Base-by-base conservation (phyloP, 768 basidiomycete species). In the Clitopilus passeckerianus region DNA sequence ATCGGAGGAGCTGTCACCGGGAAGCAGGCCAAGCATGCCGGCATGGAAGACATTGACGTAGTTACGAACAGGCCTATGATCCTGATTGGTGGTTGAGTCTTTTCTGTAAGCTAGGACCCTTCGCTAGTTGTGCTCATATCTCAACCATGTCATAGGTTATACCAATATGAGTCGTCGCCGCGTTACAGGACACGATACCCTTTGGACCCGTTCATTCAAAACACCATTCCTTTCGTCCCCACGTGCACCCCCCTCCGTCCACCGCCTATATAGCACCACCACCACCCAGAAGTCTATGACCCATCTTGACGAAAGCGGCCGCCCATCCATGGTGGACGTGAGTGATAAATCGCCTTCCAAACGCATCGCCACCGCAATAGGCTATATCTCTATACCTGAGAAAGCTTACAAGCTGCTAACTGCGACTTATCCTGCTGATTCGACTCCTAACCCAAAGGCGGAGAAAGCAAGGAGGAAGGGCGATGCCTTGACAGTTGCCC, bases 81-180 rank as follows among this genome's bases (percentile, higher is more conserved):
- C 63, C 76, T 92, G 61, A 95, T 95, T 72, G 94, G 93, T 74
- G 93, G 93, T 87, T 95, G 83, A 90, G 83, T 84, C 68, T 71
- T 70, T 61, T 68, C 68, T 68, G 46, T 50, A 50, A 50, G 46
- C 46, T 50, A 10, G 12, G 46, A 18, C 12, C 7, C 12, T 4
- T 9, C 46, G 22, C 10, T 22, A 5, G 22, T 20, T 22, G 10
- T 12, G 22, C 46, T 50, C 46, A 50, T 50, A 20, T n/a, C 22
- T 50, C 22, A 50, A 50, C 20, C 46, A 23, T 50, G 22, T 50
- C 20, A 18, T 23, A 50, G 46, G 46, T 10, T 18, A 50, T 50
- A 18, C 18, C 16, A 22, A 50, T 18, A 50, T 41, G 37, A 41
- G 10, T n/a, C 14, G n/a, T n/a, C 37, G 10, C 37, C 37, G 37